phyloP scores from a whole-genome alignment of 2,329 filamentous ascomycete species.

The Fusarium anthophilum region DNA sequence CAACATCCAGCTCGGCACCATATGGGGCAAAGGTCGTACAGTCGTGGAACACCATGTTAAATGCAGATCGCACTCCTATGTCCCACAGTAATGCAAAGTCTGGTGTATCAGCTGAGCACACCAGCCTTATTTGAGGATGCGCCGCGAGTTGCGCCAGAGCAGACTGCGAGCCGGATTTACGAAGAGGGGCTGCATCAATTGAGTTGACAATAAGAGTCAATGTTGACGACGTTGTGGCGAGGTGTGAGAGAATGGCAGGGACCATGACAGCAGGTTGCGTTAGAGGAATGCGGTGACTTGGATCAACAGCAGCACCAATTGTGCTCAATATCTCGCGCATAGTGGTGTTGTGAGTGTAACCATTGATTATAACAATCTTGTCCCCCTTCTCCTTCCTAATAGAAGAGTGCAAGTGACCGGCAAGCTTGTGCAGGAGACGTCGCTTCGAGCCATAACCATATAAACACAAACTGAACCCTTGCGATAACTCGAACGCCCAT shows the following conservation, averaged over 20 bases:
- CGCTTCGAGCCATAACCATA: conserved; percentile 95
- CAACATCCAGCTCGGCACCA: conserved; percentile 77
- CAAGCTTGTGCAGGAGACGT: conserved; percentile 77
- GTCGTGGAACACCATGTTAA: conserved; percentile 92
- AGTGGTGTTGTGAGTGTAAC: conserved; percentile 75
- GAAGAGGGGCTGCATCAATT: conserved; percentile 81
- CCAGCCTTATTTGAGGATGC: conserved; percentile 74
- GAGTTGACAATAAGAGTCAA: conserved; percentile 85
- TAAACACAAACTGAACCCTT: conserved; percentile 88
- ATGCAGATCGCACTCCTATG: conserved; percentile 80
- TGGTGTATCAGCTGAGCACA: conserved; percentile 87
- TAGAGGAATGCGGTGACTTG: conserved; percentile 59
- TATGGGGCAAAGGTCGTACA: conserved; percentile 88
- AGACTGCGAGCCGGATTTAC: conserved; percentile 74
- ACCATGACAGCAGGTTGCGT: conserved; percentile 76
- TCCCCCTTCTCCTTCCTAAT: conserved; percentile 46
- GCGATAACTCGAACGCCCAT: conserved; percentile 89
- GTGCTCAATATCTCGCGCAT: conserved; percentile 76
- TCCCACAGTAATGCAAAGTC: conserved; percentile 93
- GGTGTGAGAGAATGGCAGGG: conserved; percentile 69
- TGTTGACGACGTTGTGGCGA: conserved; percentile 55
- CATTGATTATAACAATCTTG: conserved; percentile 84
- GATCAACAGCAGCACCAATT: conserved; percentile 70
- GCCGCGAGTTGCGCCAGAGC: conserved; percentile 80
- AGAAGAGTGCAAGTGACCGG: conserved; percentile 67